Percentiles rank a stretch among this genome's conserved stretches.
phyloP scores from a whole-genome alignment of 257 asterid genomes.

The Avicennia marina region DNA sequence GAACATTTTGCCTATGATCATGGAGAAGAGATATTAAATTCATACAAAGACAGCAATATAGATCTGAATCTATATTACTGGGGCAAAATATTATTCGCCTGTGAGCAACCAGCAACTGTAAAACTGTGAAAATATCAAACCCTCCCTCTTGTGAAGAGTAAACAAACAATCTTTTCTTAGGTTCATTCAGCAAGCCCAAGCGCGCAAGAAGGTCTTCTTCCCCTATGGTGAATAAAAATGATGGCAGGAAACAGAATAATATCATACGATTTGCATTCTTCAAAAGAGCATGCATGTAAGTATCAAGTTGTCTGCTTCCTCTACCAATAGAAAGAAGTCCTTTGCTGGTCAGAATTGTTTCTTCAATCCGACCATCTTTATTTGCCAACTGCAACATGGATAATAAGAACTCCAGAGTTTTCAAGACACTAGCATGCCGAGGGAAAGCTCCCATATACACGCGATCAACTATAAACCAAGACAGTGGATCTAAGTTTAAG shows the following conservation, averaged over 20 bases:
- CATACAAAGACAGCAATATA: constrained; percentile 89
- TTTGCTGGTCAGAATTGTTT: constrained; percentile 68
- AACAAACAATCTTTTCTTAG: constrained; percentile 42
- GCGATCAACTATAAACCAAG: constrained; percentile 92
- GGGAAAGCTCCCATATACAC: constrained; percentile 97
- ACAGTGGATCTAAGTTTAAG: constrained; percentile 74
- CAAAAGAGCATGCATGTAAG: constrained; percentile 69
- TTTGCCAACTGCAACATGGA: constrained; percentile 97
- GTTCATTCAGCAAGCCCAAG: constrained; percentile 65
- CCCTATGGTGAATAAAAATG: constrained; percentile 73
- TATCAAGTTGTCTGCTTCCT: constrained; percentile 88
- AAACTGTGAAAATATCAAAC: constrained; percentile 59
- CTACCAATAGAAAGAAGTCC: constrained; percentile 91
- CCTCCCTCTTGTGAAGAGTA: constrained; percentile 54
- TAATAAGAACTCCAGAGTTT: constrained; percentile 83
- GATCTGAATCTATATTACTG: constrained; percentile 82
- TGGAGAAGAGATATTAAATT: constrained; percentile 79
- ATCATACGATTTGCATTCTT: constrained; percentile 82
- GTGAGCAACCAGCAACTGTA: constrained; percentile 88
- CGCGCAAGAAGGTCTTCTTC: constrained; percentile 82
- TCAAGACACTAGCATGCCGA: constrained; percentile 76
- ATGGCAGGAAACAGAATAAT: constrained; percentile 88
- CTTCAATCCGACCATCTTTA: constrained; percentile 97
- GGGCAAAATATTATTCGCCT: constrained; percentile 88
- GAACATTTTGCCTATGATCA: constrained; percentile 65